phyloP scores from a whole-genome alignment of 768 basidiomycete species.

The Omphalotus guepiniiformis region DNA sequence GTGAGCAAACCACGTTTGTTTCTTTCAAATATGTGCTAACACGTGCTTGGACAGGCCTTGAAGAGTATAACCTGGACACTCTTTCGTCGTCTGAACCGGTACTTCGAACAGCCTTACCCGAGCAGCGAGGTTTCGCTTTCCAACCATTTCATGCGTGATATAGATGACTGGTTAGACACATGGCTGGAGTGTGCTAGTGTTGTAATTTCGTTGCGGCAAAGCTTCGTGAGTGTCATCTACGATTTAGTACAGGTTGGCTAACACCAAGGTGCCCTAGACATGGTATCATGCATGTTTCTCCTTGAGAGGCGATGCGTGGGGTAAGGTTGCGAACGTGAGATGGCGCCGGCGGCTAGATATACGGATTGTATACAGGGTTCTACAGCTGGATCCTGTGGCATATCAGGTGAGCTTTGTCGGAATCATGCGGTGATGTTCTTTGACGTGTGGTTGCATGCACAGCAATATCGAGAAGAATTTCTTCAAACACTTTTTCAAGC shows the following conservation, averaged over 20 bases:
- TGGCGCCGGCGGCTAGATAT: constrained; percentile 6
- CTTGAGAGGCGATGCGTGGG: constrained; percentile 1
- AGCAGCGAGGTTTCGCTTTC: constrained; percentile 13
- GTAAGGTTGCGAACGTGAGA: neutral
- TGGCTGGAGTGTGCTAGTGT: constrained; percentile 73
- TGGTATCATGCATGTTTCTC: neutral
- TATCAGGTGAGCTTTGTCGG: neutral
- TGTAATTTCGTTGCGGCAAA: constrained; percentile 39
- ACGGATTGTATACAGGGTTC: constrained; percentile 1
- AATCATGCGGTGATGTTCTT: neutral
- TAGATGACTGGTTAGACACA: constrained; percentile 60
- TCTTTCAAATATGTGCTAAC: constrained; percentile 3
- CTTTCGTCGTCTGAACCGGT: constrained; percentile 39
- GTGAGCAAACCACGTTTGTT: constrained; percentile 1
- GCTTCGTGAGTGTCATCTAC: neutral
- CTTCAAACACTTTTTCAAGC: constrained; percentile 49
- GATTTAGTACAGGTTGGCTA: neutral
- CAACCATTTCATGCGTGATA: constrained; percentile 23
- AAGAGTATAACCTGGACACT: constrained; percentile 31
- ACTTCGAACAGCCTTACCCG: constrained; percentile 14
- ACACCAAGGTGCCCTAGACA: neutral
- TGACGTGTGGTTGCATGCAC: constrained; percentile 13
- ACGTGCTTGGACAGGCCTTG: neutral
- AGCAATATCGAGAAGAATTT: constrained; percentile 50
- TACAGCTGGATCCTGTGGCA: constrained; percentile 9